Evolutionary conservation across 345 rosid species (phyloP).

Genomic region (Durio zibethinus): DNA sequence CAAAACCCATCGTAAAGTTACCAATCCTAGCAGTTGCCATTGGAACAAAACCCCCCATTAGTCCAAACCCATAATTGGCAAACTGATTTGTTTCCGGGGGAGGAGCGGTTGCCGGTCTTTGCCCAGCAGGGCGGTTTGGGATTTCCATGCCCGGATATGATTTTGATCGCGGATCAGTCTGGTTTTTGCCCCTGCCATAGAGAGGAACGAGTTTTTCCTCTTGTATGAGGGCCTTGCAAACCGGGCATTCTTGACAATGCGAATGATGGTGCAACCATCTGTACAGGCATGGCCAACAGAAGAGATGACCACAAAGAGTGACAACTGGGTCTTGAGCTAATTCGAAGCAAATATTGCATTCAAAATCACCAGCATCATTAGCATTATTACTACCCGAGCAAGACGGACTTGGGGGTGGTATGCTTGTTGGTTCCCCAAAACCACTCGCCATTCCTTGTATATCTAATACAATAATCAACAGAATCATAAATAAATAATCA

Average conservation of each 20-base stretch:
- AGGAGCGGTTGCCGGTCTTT: slow-evolving; percentile 76
- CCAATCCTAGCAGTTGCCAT: slow-evolving; percentile 67
- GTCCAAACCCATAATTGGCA: slow-evolving; percentile 58
- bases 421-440: slow-evolving; percentile 48
- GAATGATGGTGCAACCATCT: slow-evolving; percentile 89
- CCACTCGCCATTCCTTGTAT: slow-evolving; percentile 45
- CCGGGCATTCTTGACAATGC: slow-evolving; percentile 85
- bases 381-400: slow-evolving; percentile 27
- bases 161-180: slow-evolving; percentile 71
- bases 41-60: slow-evolving; percentile 71
- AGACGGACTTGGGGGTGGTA: slow-evolving; percentile 32
- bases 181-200: slow-evolving; percentile 85
- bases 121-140: slow-evolving; percentile 76
- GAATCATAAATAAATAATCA: not conserved
- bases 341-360: slow-evolving; percentile 95
- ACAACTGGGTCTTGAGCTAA: slow-evolving; percentile 89
- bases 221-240: slow-evolving; percentile 85
- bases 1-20: slow-evolving; percentile 68
- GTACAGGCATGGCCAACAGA: slow-evolving; percentile 91
- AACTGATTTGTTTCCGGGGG: slow-evolving; percentile 47
- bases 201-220: slow-evolving; percentile 96
- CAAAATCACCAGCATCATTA: slow-evolving; percentile 75
- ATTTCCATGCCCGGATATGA: slow-evolving; percentile 66
- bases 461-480: not conserved
- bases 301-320: slow-evolving; percentile 93